Evolutionary conservation across 352 stramenopile species (phyloP).

Genomic region (Pseudoperonospora humuli): DNA sequence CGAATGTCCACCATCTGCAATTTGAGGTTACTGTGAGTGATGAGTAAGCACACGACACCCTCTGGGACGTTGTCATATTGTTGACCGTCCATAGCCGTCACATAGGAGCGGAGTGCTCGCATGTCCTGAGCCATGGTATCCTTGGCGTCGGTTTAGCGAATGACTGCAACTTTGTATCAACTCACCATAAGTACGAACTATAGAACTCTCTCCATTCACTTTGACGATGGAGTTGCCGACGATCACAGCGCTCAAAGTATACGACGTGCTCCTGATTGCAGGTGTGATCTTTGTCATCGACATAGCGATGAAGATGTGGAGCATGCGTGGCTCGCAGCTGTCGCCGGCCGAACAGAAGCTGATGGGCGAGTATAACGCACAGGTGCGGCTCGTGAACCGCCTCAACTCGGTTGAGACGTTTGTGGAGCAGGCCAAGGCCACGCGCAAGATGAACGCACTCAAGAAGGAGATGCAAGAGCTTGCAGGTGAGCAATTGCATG

Average conservation of each 20-base stretch:
- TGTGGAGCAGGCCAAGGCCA: slow-evolving; percentile 81
- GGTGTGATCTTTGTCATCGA: slow-evolving; percentile 47
- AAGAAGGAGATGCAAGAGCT: slow-evolving; percentile 84
- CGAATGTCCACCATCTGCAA: slow-evolving; percentile 96
- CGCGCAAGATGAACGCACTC: slow-evolving; percentile 76
- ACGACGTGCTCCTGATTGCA: slow-evolving; percentile 66
- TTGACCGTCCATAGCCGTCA: slow-evolving; percentile 77
- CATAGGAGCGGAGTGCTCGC: slow-evolving; percentile 60
- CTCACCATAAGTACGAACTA: slow-evolving; percentile 23
- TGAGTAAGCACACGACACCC: slow-evolving; percentile 90
- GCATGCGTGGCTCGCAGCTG: slow-evolving; percentile 36
- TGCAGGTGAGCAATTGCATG: slow-evolving; percentile 33
- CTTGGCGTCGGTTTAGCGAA: slow-evolving; percentile 1
- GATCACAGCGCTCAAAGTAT: slow-evolving; percentile 50
- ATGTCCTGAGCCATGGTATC: slow-evolving; percentile 63
- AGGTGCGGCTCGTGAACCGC: slow-evolving; percentile 69
- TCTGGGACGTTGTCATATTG: slow-evolving; percentile 84
- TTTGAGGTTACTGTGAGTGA: slow-evolving; percentile 97
- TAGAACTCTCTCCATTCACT: background rate
- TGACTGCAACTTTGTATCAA: background rate
- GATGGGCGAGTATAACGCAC: slow-evolving; percentile 62
- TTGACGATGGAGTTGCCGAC: slow-evolving; percentile 25
- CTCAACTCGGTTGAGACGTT: slow-evolving; percentile 87
- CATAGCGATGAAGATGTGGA: slow-evolving; percentile 48
- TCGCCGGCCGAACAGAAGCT: slow-evolving; percentile 48